A percentile compares a stretch with the other conserved stretches of the same genome.
Evolutionary conservation across 768 basidiomycete genomes (phyloP).

Genomic region (Calocybe cyanea): DNA sequence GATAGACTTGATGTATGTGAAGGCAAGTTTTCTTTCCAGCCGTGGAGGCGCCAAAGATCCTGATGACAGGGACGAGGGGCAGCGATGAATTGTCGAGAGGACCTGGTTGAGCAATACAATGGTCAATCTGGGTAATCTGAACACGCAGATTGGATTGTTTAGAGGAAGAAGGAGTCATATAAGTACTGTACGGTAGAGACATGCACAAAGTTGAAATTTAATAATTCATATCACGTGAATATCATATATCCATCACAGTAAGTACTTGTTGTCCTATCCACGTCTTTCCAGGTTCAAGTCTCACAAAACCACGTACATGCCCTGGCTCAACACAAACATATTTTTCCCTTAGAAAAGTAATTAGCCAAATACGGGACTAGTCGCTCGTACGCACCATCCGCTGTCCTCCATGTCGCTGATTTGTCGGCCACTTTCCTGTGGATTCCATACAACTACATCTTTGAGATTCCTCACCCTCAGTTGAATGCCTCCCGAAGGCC

Average conservation of each 20-base stretch:
- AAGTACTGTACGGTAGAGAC: neutral
- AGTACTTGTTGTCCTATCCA: conserved; percentile 80
- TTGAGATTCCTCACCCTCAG: conserved; percentile 56
- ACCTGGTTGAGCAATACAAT: conserved; percentile 54
- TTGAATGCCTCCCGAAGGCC: conserved; percentile 53
- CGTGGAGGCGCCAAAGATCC: conserved; percentile 85
- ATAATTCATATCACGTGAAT: neutral
- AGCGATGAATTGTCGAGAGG: conserved; percentile 61
- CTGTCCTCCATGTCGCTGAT: conserved; percentile 88
- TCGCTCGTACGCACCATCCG: conserved; percentile 64
- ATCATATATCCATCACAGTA: conserved; percentile 21
- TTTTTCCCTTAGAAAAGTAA: conserved; percentile 54
- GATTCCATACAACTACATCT: conserved; percentile 96
- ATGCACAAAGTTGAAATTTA: neutral
- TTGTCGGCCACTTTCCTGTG: conserved; percentile 65
- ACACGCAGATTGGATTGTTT: conserved; percentile 32
- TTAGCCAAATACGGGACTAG: neutral
- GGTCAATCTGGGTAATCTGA: conserved; percentile 59
- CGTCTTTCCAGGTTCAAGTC: conserved; percentile 55
- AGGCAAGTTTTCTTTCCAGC: conserved; percentile 76
- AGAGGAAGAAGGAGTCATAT: conserved; percentile 5
- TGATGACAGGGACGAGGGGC: conserved; percentile 70
- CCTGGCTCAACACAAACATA: conserved; percentile 95
- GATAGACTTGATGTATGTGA: conserved; percentile 90
- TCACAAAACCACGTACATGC: conserved; percentile 68